Evolutionary conservation across 352 stramenopile species (phyloP), one percentile per base, ranked within the genome.

Genomic region (Phytopythium aichiense): DNA sequence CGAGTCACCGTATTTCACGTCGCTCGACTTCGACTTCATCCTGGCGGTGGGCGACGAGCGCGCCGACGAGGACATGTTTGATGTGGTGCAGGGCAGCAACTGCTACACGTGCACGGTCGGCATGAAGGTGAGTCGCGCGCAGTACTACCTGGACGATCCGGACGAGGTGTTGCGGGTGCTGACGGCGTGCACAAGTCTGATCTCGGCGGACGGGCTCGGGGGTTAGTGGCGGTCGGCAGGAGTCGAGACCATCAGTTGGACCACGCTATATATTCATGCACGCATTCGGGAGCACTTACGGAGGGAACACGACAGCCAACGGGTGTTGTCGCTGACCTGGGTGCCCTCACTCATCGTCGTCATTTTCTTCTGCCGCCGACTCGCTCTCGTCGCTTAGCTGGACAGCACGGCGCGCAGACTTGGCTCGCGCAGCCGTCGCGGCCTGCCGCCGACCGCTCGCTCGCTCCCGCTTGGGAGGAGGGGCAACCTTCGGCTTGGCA

Each of bases 1-100:
- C 58, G 84, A 93, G 66, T 81, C 78, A 7, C 79, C 81, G 42
- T 86, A 88, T 58, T 88, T 89, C 37, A 89, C 81, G 18, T 76
- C 77, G 11, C 67, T 88, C 5, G 81, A 90, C 60, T 94, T 93
- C 52, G 87, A 96, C 55, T 92, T 96, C 54, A 95, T 96, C 56
- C 67, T 96, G 28, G 84, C 83, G 2, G 69, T 96, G 33, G 87
- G 87, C 7, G 87, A 96, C 60, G 87, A 96, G 61, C 79, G 87
- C 49, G 94, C 87, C 37, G 87, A 96, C 58, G 87, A 96, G 73
- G 86, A 96, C 55, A 96, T 96, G 86, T 96, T 94, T 56, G 88
- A 96, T 63, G 86, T 96, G 37, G 81, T 96, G 37, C 87, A 96
- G 64, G 87, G 86, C 30, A 89, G 74, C 67, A 92, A 96, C 57